Evolutionary conservation across 306 rosid genomes (phyloP).

Genomic region (Vicia faba): DNA sequence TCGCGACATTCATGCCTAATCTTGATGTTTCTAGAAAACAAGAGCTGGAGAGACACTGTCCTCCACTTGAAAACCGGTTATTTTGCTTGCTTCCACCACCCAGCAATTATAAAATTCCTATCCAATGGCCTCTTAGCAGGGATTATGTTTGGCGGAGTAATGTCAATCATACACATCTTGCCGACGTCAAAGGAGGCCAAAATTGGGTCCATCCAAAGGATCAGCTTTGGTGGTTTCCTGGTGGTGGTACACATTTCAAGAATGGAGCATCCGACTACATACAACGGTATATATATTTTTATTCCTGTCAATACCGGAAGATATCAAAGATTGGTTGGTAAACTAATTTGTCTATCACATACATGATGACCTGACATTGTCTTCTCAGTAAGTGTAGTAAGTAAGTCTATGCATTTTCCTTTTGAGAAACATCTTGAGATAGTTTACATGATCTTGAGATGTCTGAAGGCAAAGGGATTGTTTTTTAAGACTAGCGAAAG

Average conservation of each 20-base stretch:
- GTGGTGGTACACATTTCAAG: slow-evolving; percentile 99
- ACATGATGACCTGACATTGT: too few species aligned
- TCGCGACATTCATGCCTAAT: slow-evolving; percentile 51
- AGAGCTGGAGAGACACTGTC: slow-evolving; percentile 93
- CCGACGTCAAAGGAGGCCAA: slow-evolving; percentile 96
- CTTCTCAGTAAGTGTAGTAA: too few species aligned
- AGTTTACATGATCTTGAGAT: too few species aligned
- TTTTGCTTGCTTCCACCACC: slow-evolving; percentile 95
- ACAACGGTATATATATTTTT: slow-evolving; percentile 35
- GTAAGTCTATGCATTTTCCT: too few species aligned
- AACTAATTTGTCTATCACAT: too few species aligned
- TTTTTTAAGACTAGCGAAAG: too few species aligned
- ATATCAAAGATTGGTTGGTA: too few species aligned
- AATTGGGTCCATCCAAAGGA: slow-evolving; percentile 93
- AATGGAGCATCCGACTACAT: slow-evolving; percentile 90
- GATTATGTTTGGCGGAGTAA: slow-evolving; percentile 96
- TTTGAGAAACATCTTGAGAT: too few species aligned
- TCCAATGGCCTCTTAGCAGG: slow-evolving; percentile 87
- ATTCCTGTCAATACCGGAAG: too few species aligned
- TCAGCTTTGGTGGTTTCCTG: slow-evolving; percentile 95
- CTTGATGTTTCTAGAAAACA: slow-evolving; percentile 74
- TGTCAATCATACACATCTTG: slow-evolving; percentile 87
- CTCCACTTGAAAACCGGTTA: slow-evolving; percentile 69
- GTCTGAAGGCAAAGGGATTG: too few species aligned
- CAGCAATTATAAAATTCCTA: slow-evolving; percentile 76